Percentiles rank a stretch among this genome's conserved stretches.
Conservation (phyloP, 768 basidiomycete genomes). For the Boletellus ananas region DNA sequence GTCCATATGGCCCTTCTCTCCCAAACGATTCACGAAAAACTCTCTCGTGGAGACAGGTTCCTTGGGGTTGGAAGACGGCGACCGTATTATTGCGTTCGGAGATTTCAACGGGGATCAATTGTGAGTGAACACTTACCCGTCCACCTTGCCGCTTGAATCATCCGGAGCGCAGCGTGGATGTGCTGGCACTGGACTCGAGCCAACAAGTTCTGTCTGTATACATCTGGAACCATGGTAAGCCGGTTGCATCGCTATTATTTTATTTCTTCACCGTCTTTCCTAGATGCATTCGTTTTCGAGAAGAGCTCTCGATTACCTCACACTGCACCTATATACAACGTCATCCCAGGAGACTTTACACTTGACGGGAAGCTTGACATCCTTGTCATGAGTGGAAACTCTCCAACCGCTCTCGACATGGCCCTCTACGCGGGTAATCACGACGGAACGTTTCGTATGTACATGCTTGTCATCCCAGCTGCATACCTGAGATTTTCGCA, state of each 20-base stretch:
- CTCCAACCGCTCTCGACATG: slow-evolving; percentile 55
- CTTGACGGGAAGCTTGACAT: slow-evolving; percentile 89
- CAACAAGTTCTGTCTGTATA: slow-evolving; percentile 74
- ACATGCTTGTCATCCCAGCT: neutral
- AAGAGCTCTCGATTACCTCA: slow-evolving; percentile 52
- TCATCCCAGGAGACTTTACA: slow-evolving; percentile 91
- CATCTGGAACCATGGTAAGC: slow-evolving; percentile 77
- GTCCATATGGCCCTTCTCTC: slow-evolving; percentile 77
- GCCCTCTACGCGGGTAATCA: slow-evolving; percentile 64
- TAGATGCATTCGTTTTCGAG: slow-evolving; percentile 58
- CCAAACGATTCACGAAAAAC: slow-evolving; percentile 83
- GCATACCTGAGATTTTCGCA: neutral
- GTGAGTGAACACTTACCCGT: slow-evolving; percentile 43
- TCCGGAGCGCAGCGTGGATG: slow-evolving; percentile 58
- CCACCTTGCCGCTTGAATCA: neutral
- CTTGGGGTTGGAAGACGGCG: slow-evolving; percentile 70
- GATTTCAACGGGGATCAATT: slow-evolving; percentile 97
- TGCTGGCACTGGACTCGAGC: slow-evolving; percentile 71
- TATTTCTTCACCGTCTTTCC: slow-evolving; percentile 3
- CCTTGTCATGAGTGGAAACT: slow-evolving; percentile 75
- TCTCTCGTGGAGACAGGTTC: slow-evolving; percentile 75
- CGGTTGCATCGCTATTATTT: neutral
- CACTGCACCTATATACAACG: slow-evolving; percentile 61
- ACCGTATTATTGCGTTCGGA: slow-evolving; percentile 82
- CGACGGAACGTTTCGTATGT: slow-evolving; percentile 64